A percentile compares a stretch with the other conserved stretches of the same genome.
These are phyloP conservation scores for Oryza meridionalis DNA, from an alignment of 176 grass and related monocot genomes.

Conservation along the genomic window DNA sequence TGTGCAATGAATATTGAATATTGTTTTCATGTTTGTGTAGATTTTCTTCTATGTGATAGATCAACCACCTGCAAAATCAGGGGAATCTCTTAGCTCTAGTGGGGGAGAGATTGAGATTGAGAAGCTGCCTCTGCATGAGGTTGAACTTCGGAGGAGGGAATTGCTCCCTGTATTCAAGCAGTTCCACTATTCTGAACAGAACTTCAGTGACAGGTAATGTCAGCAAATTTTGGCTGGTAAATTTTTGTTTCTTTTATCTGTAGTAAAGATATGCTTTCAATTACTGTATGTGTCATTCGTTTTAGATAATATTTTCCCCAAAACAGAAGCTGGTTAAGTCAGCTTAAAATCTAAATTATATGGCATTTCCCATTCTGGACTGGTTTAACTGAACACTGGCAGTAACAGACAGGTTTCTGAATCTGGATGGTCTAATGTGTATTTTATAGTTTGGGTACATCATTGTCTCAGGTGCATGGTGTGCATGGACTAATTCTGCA, in stretches of 20 bases:
- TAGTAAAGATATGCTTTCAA: constrained; percentile 1
- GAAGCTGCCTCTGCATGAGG: constrained; percentile 68
- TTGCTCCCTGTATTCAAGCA: constrained; percentile 96
- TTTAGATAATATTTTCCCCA: background rate
- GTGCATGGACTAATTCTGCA: background rate
- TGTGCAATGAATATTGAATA: constrained; percentile 33
- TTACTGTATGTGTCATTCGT: background rate
- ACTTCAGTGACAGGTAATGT: constrained; percentile 68
- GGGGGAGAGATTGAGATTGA: constrained; percentile 94
- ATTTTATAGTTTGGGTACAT: background rate
- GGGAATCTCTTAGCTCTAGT: constrained; percentile 36
- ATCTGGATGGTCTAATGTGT: background rate
- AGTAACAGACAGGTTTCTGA: background rate
- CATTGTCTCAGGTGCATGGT: background rate
- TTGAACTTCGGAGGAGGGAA: constrained; percentile 87
- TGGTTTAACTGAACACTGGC: background rate
- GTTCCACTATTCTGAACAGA: constrained; percentile 68
- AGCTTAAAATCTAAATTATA: background rate
- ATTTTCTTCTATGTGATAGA: constrained; percentile 89
- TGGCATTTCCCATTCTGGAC: background rate
- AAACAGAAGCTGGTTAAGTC: background rate
- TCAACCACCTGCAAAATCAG: constrained; percentile 49
- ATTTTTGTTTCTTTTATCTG: background rate
- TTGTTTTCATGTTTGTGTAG: constrained; percentile 56
- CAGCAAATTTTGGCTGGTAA: constrained; percentile 16